Base-by-base conservation (phyloP, 2,329 filamentous ascomycete species). In the Exophiala aquamarina region DNA sequence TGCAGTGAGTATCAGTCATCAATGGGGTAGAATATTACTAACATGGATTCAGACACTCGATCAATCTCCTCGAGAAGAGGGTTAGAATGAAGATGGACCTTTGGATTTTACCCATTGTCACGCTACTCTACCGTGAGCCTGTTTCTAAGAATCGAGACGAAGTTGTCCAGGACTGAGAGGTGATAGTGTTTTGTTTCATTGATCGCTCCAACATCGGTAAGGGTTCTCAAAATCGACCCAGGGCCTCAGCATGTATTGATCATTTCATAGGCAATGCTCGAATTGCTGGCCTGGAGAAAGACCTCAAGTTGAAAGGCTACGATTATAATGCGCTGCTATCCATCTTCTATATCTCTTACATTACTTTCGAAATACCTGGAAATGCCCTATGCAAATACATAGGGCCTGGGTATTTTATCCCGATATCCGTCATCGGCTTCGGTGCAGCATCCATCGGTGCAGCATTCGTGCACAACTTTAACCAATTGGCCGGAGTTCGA, bases 381-480 rank as follows among this genome's bases (percentile, higher is more conserved):
- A 89, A 82, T 54, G 74, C 88, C 49, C 65, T 73, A n/a, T 88
- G 84, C 71, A 89, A 89, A 63, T 82, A 73, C 70, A 70, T 88
- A 3, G 85, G 85, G 0, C 86, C 86, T 0, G 84, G 83, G 26
- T 87, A 82, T 82, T 89, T 83, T 61, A 75, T 89, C 14, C 85
- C 86, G 0, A 61, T 70, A 3, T 78, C 77, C 26, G 78, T 81
- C 0, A 67, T 88, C 1, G 71, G 74, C 32, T 89, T 87, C 55
- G 85, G 83, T 4, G 68, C 82, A 35, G 71, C 70, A 34, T 87
- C 83, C 0, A 66, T 89, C 5, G 77, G 75, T 28, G 88, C 82
- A 0, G 86, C 79, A 0, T 88, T 85, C 54, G 82, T 86, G 7
- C 58, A 79, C 20, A 73, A 76, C 46, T 71, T 78, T 17, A 66